phyloP scores from a whole-genome alignment of 495 filamentous ascomycete genomes.

The Penicillium flavigenum region DNA sequence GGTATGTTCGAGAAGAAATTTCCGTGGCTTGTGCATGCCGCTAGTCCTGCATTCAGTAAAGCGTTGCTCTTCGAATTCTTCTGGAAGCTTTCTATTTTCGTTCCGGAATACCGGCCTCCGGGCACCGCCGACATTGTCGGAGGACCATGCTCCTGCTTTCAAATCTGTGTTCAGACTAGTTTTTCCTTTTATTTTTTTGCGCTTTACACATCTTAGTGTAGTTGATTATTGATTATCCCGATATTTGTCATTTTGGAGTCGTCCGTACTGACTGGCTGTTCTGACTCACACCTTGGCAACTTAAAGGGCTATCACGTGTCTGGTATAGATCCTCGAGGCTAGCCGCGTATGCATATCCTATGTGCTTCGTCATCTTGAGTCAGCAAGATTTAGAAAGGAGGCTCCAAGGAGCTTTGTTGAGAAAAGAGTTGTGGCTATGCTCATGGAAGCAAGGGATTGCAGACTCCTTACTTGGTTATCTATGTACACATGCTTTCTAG shows the following conservation, averaged over 20 bases:
- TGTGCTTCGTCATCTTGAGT: constrained; percentile 1
- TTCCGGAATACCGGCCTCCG: constrained; percentile 10
- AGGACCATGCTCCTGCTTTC: constrained; percentile 3
- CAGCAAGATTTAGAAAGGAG: neutral
- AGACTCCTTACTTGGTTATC: constrained; percentile 1
- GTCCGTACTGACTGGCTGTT: neutral
- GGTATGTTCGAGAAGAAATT: constrained; percentile 7
- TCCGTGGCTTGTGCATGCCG: constrained; percentile 6
- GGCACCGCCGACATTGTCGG: constrained; percentile 4
- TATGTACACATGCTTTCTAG: neutral
- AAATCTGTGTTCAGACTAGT: neutral
- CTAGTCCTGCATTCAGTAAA: neutral
- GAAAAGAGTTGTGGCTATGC: constrained; percentile 5
- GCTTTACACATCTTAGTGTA: neutral
- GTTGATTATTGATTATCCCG: neutral
- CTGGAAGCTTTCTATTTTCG: constrained; percentile 18
- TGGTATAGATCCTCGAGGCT: neutral
- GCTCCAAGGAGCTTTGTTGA: neutral
- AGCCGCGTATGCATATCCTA: neutral
- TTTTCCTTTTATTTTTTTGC: neutral
- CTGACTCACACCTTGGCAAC: constrained; percentile 1
- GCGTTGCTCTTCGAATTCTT: constrained; percentile 4
- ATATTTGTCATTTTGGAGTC: neutral
- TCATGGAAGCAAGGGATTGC: neutral
- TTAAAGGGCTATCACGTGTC: neutral